Evolutionary conservation across 306 rosid genomes (phyloP), one percentile per base, ranked within the genome.

Genomic region (Lablab purpureus): DNA sequence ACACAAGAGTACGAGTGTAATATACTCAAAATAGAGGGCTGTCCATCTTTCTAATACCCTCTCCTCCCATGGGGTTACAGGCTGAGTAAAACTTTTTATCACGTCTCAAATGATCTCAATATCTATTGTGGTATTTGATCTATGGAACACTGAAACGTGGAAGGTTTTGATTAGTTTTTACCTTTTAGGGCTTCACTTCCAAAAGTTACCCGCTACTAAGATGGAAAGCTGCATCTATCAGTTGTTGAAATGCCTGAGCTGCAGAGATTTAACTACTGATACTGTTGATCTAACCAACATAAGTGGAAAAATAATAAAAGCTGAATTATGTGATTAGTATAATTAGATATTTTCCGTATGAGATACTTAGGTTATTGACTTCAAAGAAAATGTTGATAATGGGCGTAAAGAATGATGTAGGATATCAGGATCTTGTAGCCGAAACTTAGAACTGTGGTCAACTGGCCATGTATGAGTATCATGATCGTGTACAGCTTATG

Each of bases 171-270:
- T 56, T 56, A n/a, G 12, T 45, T 46, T 50, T 64, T 41, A 65
- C 45, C 10, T 9, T 10, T 41, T 10, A 10, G 13, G 41, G 52
- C 18, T 21, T 32, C 23, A 55, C 43, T n/a, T 41, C 4, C 18
- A 43, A 41, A 41, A 50, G 2, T n/a, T 55, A 7, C 36, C 21
- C n/a, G 8, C 50, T 12, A 40, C 73, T 11, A 22, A 64, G 49
- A 50, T 49, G 73, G 68, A 67, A 54, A 14, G 60, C 62, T 21
- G 28, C 56, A 51, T n/a, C 22, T 23, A 4, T 25, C 58, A 11
- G 46, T 67, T 54, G 19, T 30, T 67, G 58, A 67, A 34, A 47
- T 50, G 54, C 9, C 10, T 32, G 49, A 36, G 80, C 60, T 62
- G 36, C 36, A 18, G 12, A 21, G 50, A 23, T 63, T 49, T 59